Conservation (phyloP, 441 rosid species). For the Populus hybrid region DNA sequence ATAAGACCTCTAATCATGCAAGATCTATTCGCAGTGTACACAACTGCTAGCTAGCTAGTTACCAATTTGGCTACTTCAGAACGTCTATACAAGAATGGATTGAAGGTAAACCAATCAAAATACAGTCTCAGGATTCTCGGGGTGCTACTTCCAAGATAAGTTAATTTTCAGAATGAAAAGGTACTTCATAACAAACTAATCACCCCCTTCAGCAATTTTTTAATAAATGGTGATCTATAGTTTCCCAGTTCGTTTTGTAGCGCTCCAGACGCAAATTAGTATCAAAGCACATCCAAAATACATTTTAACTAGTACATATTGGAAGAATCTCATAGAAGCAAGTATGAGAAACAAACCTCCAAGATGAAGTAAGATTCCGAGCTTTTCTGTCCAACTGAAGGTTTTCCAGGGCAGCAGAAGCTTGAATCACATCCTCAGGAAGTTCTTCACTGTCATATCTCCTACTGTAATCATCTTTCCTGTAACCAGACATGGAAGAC, state of each 20-base stretch:
- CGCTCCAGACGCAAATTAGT: neutral
- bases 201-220: neutral
- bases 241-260: neutral
- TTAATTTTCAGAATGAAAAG: neutral
- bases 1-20: neutral
- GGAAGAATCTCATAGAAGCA: neutral
- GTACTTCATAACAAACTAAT: neutral
- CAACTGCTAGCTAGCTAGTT: neutral
- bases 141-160: neutral
- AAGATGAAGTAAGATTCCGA: conserved; percentile 75
- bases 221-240: neutral
- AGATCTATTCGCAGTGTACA: neutral
- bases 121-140: neutral
- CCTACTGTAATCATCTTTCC: conserved; percentile 85
- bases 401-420: conserved; percentile 86
- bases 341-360: conserved; percentile 61
- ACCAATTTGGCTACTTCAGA: neutral
- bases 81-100: neutral
- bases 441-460: conserved; percentile 68
- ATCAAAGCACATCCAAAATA: neutral
- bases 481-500: conserved; percentile 62
- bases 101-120: neutral
- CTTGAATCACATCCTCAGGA: conserved; percentile 71
- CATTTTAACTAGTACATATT: neutral
- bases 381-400: conserved; percentile 96